Evolutionary conservation across 1,284 basidiomycete genomes (phyloP), one percentile per base, ranked within the genome.

Genomic region (Sparassis latifolia): DNA sequence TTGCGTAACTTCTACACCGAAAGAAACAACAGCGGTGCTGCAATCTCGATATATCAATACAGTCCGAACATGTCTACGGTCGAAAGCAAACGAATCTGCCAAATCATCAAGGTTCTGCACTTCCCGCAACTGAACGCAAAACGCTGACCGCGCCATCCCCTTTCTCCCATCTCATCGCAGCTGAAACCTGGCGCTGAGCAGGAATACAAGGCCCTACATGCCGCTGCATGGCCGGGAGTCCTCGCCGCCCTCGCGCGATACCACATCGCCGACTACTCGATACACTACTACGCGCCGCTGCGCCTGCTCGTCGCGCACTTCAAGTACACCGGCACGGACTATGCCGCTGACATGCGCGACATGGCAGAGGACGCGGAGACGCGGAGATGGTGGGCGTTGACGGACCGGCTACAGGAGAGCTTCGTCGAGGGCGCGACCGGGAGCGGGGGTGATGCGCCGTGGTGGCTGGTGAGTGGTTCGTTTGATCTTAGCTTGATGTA

Each of bases 331-430:
- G 82, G 81, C 0, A 58, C 66, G 5, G 77, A 90, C 59, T 89
- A 79, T 48, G 78, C 78, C 41, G 68, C 58, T 12, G 87, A 90
- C 59, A 89, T 89, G 86, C 72, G 68, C 43, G 72, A 66, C 32
- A 76, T 89, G 37, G 79, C 74, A 4, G 75, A 79, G 30, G 84
- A 88, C 62, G 73, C 77, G 37, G 80, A 82, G 61, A 90, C 87
- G 20, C 75, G 77, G 61, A 64, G 74, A 50, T 92, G 89, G 89
- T 91, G 89, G 89, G 70, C 74, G 58, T 66, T 89, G 51, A 85
- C 87, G 0, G 89, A 90, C 63, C 71, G 66, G 3, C 87, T 90
- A 86, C 89, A 92, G 66, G 81, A 86, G 67, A 85, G 79, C 59
- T 79, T 89, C 42, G 74, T 84, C 6, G 72, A 78, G 2, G 86